Evolutionary conservation across 179 eudicot genomes (phyloP).

Genomic region (Beta macrorhiza): DNA sequence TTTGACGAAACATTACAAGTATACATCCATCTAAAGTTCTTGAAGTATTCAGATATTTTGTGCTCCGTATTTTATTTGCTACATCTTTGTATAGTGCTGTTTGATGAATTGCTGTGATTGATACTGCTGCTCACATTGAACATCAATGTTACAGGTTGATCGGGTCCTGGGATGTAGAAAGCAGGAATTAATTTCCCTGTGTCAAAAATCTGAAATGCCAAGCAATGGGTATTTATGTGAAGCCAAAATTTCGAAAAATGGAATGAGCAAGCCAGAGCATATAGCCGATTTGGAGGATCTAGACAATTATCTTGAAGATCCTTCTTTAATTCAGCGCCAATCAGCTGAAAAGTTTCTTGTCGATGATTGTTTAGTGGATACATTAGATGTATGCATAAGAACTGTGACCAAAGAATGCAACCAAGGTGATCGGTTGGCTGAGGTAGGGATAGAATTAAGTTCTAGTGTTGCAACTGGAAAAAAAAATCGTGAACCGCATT

Average conservation of each 20-base stretch:
- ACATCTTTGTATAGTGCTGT: neutral
- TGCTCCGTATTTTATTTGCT: neutral
- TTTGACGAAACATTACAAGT: slow-evolving; percentile 62
- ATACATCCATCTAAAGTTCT: neutral
- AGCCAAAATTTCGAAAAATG: slow-evolving; percentile 33
- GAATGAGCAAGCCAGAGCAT: slow-evolving; percentile 32
- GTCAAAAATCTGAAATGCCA: slow-evolving; percentile 31
- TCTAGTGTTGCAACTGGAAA: slow-evolving; percentile 26
- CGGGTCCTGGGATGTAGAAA: slow-evolving; percentile 88
- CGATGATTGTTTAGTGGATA: slow-evolving; percentile 34
- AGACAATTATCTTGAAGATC: slow-evolving; percentile 37
- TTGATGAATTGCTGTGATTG: slow-evolving; percentile 9
- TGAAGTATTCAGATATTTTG: slow-evolving; percentile 8
- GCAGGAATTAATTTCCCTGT: slow-evolving; percentile 35
- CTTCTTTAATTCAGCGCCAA: slow-evolving; percentile 25
- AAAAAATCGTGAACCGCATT: slow-evolving; percentile 26
- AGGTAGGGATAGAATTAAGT: slow-evolving; percentile 30
- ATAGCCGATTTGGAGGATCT: slow-evolving; percentile 34
- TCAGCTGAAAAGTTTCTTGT: slow-evolving; percentile 25
- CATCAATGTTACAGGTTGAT: slow-evolving; percentile 65
- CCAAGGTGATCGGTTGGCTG: slow-evolving; percentile 37
- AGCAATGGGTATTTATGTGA: slow-evolving; percentile 33
- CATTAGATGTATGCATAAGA: slow-evolving; percentile 40
- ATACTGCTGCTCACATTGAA: slow-evolving; percentile 8
- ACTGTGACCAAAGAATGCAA: slow-evolving; percentile 43